These are phyloP conservation scores for Maudiozyma serrabonitensis DNA, from an alignment of 805 yeast genomes.

Conservation along the genomic window DNA sequence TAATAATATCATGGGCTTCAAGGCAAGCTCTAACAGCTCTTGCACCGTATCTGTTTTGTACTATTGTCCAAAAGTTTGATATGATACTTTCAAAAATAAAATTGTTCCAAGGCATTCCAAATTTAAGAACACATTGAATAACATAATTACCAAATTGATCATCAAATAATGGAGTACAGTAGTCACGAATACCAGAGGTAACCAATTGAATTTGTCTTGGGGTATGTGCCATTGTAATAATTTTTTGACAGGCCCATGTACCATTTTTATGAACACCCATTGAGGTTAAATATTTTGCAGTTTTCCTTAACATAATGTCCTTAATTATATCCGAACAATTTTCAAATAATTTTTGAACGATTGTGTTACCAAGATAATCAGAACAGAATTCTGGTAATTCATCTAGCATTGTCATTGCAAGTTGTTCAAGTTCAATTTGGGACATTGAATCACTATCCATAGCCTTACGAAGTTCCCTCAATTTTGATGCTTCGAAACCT, in stretches of 20 bases:
- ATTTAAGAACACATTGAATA: constrained; percentile 85
- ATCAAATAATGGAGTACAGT: constrained; percentile 73
- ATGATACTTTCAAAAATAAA: constrained; percentile 79
- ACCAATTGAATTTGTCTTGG: constrained; percentile 57
- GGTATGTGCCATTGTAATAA: constrained; percentile 64
- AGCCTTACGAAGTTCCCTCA: constrained; percentile 75
- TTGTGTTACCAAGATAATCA: constrained; percentile 92
- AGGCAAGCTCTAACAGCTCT: constrained; percentile 89
- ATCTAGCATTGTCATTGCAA: constrained; percentile 73
- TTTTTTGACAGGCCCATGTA: constrained; percentile 98
- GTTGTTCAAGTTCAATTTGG: constrained; percentile 62
- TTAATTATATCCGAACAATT: constrained; percentile 60
- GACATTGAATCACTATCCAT: constrained; percentile 47
- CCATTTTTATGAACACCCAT: constrained; percentile 96
- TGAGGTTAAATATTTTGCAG: constrained; percentile 74
- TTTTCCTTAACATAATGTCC: constrained; percentile 68
- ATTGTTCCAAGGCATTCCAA: constrained; percentile 80
- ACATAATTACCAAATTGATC: constrained; percentile 98
- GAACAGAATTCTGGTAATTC: constrained; percentile 86
- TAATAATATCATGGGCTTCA: constrained; percentile 58
- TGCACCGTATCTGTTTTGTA: constrained; percentile 88
- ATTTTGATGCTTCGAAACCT: constrained; percentile 77
- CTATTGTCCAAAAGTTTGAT: constrained; percentile 67
- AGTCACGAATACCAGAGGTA: constrained; percentile 63
- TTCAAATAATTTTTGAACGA: constrained; percentile 84